Evolutionary conservation across 2,329 filamentous ascomycete genomes (phyloP).

Genomic region (Thielaviopsis euricoi): DNA sequence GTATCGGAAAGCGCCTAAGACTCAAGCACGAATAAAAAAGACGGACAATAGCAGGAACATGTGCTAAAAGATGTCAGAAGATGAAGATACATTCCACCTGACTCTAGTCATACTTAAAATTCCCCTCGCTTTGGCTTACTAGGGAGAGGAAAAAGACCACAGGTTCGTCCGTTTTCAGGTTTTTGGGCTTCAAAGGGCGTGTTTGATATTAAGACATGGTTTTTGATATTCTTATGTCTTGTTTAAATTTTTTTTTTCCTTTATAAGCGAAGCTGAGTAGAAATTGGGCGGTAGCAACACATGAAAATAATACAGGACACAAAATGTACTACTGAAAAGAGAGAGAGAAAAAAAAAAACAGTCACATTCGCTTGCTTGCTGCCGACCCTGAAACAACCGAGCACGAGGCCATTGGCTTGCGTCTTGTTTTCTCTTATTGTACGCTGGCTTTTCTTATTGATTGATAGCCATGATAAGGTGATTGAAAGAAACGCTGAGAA

Average conservation of each 20-base stretch:
- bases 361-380: neutral
- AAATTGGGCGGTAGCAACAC: no score
- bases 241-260: no score
- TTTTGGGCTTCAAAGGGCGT: neutral
- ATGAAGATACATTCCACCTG: neutral
- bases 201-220: neutral
- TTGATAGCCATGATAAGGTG: no score
- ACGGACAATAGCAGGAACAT: neutral
- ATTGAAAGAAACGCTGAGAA: no score
- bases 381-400: neutral
- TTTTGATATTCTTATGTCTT: no score
- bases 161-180: neutral
- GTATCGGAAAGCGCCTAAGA: no score
- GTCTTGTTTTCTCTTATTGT: neutral
- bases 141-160: neutral
- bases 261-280: no score
- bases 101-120: no score
- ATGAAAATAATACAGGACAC: no score
- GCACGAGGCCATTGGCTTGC: neutral
- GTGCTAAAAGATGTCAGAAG: neutral
- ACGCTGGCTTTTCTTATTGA: no score
- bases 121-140: neutral
- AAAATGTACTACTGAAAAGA: neutral
- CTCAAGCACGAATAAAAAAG: no score
- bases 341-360: neutral